Conservation (phyloP, 352 stramenopile species). For the Phytophthora europaea region DNA sequence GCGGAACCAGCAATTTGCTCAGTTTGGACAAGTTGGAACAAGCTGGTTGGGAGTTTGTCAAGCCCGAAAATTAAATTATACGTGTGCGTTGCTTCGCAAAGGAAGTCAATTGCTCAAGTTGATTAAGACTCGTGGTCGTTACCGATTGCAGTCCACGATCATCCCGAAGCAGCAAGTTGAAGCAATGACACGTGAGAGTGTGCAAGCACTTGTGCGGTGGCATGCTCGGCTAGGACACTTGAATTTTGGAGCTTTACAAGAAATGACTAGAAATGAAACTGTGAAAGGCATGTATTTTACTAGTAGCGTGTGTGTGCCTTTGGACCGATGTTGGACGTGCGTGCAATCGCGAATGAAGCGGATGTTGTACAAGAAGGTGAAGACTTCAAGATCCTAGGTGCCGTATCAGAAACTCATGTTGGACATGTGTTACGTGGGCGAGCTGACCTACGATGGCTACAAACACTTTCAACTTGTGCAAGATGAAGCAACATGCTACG, state of each 20-base stretch:
- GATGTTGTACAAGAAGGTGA: slow-evolving; percentile 5
- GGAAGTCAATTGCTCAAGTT: too few relatives aligned
- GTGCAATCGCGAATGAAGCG: slow-evolving; percentile 7
- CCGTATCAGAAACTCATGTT: slow-evolving; percentile 3
- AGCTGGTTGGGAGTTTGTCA: too few relatives aligned
- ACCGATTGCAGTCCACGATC: neutral
- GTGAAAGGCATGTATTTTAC: neutral
- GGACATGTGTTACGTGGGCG: neutral
- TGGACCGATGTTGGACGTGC: slow-evolving; percentile 5
- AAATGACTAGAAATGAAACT: neutral
- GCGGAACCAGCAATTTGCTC: too few relatives aligned
- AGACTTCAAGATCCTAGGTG: neutral
- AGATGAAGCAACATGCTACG: neutral
- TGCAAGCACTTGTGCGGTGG: neutral
- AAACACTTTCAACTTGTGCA: slow-evolving; percentile 1
- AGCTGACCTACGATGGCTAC: slow-evolving; percentile 6
- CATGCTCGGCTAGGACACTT: neutral
- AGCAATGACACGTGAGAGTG: neutral
- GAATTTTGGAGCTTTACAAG: neutral
- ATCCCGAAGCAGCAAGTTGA: neutral
- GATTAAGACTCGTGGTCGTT: neutral
- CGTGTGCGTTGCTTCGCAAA: too few relatives aligned
- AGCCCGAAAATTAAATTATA: too few relatives aligned
- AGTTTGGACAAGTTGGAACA: too few relatives aligned
- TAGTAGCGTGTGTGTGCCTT: neutral